Conservation (phyloP, 2,329 filamentous ascomycete genomes). For the Trichoderma sp. region DNA sequence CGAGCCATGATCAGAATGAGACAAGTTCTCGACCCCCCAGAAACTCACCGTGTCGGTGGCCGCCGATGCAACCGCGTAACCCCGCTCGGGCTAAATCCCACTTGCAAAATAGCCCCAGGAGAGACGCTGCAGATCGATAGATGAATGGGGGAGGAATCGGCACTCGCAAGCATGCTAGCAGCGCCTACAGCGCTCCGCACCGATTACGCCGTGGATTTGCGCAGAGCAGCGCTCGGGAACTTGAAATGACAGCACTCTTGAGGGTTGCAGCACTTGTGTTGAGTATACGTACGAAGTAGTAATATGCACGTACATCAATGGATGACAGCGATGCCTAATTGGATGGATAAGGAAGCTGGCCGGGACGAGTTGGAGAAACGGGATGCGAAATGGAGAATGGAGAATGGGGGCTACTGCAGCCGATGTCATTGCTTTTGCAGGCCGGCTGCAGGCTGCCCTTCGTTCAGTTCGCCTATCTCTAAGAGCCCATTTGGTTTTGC, state of each 20-base stretch:
- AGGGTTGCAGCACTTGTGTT: not conserved
- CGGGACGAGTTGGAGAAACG: not conserved
- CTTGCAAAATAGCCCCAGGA: constrained; percentile 12
- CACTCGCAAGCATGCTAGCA: constrained; percentile 30
- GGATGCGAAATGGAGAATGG: no score
- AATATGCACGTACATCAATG: not conserved
- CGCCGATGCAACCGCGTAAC: constrained; percentile 21
- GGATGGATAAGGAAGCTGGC: not conserved
- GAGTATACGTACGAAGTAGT: not conserved
- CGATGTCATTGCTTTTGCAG: not conserved
- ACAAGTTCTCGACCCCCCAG: not conserved
- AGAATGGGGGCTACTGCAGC: not conserved
- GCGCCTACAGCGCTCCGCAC: not conserved
- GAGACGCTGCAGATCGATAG: constrained; percentile 9
- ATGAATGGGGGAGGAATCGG: constrained; percentile 23
- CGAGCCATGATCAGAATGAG: constrained; percentile 10
- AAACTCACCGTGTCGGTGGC: constrained; percentile 24
- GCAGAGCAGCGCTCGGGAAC: not conserved
- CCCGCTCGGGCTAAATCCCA: constrained; percentile 25
- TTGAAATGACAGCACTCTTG: not conserved
- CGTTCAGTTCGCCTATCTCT: no score
- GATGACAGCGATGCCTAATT: not conserved
- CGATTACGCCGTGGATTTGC: not conserved
- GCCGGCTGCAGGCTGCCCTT: not conserved
- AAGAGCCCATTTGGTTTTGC: not conserved